These are phyloP conservation scores for Aspergillus calidoustus DNA, from an alignment of 2,329 filamentous ascomycete species.

Conservation along the genomic window DNA sequence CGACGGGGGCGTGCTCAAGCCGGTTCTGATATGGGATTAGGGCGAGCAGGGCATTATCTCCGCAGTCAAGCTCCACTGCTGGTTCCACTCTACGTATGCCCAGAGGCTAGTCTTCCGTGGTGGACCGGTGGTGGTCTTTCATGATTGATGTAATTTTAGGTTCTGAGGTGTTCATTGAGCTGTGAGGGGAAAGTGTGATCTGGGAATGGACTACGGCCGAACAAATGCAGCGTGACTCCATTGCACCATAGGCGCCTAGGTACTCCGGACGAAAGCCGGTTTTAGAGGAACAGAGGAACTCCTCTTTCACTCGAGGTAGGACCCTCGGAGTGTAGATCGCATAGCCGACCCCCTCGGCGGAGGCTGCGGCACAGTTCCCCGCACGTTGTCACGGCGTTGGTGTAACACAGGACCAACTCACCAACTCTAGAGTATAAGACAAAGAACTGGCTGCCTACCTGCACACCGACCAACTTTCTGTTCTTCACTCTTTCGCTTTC, in stretches of 20 bases:
- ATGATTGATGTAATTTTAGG: no score
- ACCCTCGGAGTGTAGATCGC: background rate
- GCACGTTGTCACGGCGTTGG: background rate
- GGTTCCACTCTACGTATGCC: background rate
- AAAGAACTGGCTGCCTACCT: background rate
- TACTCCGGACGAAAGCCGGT: no score
- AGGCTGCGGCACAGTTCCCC: background rate
- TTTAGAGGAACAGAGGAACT: background rate
- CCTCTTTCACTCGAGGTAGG: background rate
- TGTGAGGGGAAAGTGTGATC: background rate
- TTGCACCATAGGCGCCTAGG: no score
- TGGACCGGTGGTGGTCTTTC: background rate
- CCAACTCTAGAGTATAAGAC: background rate
- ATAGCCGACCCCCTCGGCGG: background rate
- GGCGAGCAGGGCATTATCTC: background rate
- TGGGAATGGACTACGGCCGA: no score
- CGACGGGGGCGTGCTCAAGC: constrained; percentile 8
- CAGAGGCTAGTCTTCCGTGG: background rate
- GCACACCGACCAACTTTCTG: no score
- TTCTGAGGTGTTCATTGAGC: background rate
- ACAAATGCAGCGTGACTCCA: no score
- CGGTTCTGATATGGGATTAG: constrained; percentile 4
- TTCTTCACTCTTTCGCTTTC: background rate
- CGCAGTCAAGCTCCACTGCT: background rate
- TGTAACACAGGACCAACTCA: background rate